These are phyloP conservation scores for Melastoma malabathricum DNA, from an alignment of 345 rosid genomes.

Conservation along the genomic window DNA sequence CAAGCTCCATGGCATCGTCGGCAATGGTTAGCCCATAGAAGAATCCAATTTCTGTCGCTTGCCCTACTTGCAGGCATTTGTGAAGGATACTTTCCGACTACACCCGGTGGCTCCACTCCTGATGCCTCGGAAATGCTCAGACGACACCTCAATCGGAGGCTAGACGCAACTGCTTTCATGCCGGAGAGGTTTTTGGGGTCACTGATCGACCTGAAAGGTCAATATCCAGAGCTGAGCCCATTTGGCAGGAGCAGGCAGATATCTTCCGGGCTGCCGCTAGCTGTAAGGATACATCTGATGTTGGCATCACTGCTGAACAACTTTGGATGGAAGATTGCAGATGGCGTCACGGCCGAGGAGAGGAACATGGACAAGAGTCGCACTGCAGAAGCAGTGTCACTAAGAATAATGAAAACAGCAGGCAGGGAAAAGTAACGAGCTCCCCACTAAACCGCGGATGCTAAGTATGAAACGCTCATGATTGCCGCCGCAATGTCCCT, in stretches of 20 bases:
- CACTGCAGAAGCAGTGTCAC: constrained; percentile 6
- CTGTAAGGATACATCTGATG: constrained; percentile 12
- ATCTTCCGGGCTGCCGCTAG: constrained; percentile 23
- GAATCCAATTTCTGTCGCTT: constrained; percentile 13
- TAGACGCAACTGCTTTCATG: constrained; percentile 9
- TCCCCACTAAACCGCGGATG: no score
- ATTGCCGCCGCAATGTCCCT: no score
- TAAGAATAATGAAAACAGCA: neutral
- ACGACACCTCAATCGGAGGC: constrained; percentile 3
- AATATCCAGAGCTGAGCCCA: constrained; percentile 15
- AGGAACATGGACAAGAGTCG: constrained; percentile 17
- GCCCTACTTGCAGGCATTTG: constrained; percentile 14
- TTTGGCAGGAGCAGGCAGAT: constrained; percentile 26
- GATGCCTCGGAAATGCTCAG: constrained; percentile 11
- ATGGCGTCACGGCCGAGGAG: constrained; percentile 10
- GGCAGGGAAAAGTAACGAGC: no score
- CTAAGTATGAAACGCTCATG: no score
- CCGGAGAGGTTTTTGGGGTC: constrained; percentile 22
- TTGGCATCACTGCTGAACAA: constrained; percentile 17
- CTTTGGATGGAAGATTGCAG: constrained; percentile 19
- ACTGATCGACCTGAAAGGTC: constrained; percentile 12
- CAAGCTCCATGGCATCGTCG: constrained; percentile 8
- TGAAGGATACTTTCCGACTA: constrained; percentile 14
- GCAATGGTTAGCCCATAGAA: constrained; percentile 5
- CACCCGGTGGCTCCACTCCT: constrained; percentile 16